Conservation (phyloP, 2,329 filamentous ascomycete species). For the Alternaria metachromatica region DNA sequence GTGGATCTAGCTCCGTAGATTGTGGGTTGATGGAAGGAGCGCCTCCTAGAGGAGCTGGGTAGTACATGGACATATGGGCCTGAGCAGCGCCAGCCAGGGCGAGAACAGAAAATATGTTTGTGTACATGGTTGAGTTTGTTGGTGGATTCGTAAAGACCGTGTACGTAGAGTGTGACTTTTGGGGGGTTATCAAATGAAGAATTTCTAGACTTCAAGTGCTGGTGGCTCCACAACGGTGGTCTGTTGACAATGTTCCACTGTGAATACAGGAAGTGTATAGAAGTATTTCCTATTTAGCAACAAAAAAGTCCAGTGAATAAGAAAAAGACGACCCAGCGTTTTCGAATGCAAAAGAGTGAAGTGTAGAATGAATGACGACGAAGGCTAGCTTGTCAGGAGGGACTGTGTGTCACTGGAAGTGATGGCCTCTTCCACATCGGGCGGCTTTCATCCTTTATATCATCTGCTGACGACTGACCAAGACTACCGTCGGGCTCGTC, state of each 20-base stretch:
- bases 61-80: slow-evolving; percentile 54
- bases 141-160: slow-evolving; percentile 12
- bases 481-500: slow-evolving; percentile 18
- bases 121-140: slow-evolving; percentile 31
- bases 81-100: slow-evolving; percentile 37
- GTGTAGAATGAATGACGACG: slow-evolving; percentile 37
- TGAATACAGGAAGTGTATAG: slow-evolving; percentile 4
- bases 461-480: slow-evolving; percentile 15
- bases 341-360: slow-evolving; percentile 35
- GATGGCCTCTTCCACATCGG: slow-evolving; percentile 26
- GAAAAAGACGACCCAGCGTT: slow-evolving; percentile 42
- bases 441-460: slow-evolving; percentile 30
- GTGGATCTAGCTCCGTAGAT: slow-evolving; percentile 23
- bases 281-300: slow-evolving; percentile 18
- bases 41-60: slow-evolving; percentile 53
- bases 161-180: slow-evolving; percentile 7
- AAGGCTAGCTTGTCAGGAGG: slow-evolving; percentile 43
- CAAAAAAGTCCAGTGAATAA: slow-evolving; percentile 23
- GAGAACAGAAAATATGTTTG: slow-evolving; percentile 32
- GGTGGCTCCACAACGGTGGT: slow-evolving; percentile 10
- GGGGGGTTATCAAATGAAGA: slow-evolving; percentile 19
- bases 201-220: slow-evolving; percentile 15
- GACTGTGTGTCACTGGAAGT: slow-evolving; percentile 34
- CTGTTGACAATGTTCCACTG: slow-evolving; percentile 24
- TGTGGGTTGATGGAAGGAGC: slow-evolving; percentile 52